Evolutionary conservation across 306 rosid genomes (phyloP), one percentile per base, ranked within the genome.

Genomic region (Dryas octopetala): DNA sequence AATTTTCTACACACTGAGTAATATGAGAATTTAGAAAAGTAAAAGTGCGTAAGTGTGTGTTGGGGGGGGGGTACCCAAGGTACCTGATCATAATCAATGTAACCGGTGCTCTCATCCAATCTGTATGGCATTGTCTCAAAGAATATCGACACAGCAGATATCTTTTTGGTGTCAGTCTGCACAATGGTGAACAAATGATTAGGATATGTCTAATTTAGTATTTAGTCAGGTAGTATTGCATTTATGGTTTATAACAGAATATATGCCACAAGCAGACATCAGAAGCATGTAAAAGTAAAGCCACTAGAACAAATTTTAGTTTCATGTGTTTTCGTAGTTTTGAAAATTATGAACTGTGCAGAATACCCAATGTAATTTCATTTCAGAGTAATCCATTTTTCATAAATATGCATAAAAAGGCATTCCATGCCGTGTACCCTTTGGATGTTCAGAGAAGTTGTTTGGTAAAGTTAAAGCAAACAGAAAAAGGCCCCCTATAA

Each of bases 71-170:
- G 38, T 17, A 15, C 57, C 55, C 53, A 61, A 62, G 72, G 60
- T 80, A 90, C 98, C 98, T 93, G 98, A 82, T 93, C 93, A 81
- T 93, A 93, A 81, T 93, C 98, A 80, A 93, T 93, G 81, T 90
- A 93, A 69, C 98, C 98, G 71, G 97, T 90, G 84, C 87, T 67
- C 80, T 89, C 97, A 80, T 91, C 76, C 87, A 91, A 88, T 74
- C 97, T 86, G 68, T 89, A 91, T n/a, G 97, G 97, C 97, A 91
- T 83, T 66, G 97, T 91, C 88, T 91, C 97, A 43, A 91, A 91
- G 50, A 78, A 89, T 65, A 91, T 88, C 14, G 95, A 91, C 62
- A 91, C 97, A 7, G 97, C 97, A 54, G 97, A 91, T 74, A 91
- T 91, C 88, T 91, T 91, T 80, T 91, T 91, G 82, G 97, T 91